phyloP scores from a whole-genome alignment of 805 yeast genomes.

The Pichia insulana region DNA sequence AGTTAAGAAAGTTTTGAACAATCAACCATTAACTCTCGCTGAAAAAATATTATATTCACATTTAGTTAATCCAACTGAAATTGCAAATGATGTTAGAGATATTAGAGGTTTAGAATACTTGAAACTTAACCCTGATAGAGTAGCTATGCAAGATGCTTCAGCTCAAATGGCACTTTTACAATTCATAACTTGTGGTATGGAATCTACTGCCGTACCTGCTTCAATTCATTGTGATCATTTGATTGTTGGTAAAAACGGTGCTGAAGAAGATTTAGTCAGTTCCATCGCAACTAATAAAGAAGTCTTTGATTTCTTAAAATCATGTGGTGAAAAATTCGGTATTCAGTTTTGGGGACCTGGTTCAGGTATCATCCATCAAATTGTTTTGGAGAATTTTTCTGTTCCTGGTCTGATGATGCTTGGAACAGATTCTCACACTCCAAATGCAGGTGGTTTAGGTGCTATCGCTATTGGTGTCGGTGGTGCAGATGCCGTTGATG shows the following conservation, averaged over 20 bases:
- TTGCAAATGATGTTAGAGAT: conserved; percentile 37
- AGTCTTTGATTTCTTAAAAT: conserved; percentile 83
- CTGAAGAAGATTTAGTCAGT: conserved; percentile 72
- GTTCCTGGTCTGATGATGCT: conserved; percentile 95
- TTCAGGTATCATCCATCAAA: conserved; percentile 96
- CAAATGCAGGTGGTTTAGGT: conserved; percentile 98
- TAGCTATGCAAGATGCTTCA: conserved; percentile 98
- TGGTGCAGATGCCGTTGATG: conserved; percentile 99
- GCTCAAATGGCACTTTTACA: conserved; percentile 97
- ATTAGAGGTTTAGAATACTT: conserved; percentile 84
- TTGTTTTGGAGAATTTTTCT: conserved; percentile 91
- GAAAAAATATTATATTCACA: conserved; percentile 94
- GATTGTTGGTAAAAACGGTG: conserved; percentile 93
- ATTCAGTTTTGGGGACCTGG: conserved; percentile 99
- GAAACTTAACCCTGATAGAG: conserved; percentile 94
- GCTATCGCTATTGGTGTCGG: conserved; percentile 98
- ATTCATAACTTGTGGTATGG: conserved; percentile 93
- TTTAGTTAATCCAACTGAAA: conserved; percentile 85
- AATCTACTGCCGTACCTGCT: conserved; percentile 86
- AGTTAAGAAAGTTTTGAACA: conserved; percentile 25
- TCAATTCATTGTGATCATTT: conserved; percentile 97
- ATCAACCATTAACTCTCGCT: conserved; percentile 79
- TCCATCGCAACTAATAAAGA: conserved; percentile 88
- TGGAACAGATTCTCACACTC: conserved; percentile 97
- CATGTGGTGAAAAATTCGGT: conserved; percentile 91